Base-by-base conservation (phyloP, 345 rosid species). In the Bruguiera parviflora region DNA sequence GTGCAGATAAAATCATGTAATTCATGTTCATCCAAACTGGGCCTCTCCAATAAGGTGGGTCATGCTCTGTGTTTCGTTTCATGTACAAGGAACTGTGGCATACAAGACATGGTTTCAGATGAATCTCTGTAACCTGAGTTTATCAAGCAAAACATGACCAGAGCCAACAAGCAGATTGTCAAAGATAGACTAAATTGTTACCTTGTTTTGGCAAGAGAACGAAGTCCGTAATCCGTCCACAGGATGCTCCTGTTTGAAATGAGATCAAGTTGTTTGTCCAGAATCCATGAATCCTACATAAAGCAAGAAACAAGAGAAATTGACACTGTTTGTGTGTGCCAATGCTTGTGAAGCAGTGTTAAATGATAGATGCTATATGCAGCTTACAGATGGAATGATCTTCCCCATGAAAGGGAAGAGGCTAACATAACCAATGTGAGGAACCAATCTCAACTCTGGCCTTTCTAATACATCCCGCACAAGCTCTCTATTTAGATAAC, bases 11-110 rank as follows among this genome's bases (percentile, higher is more conserved):
- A 70, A 89, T 86, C 91, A 88, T 70, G 82, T 90, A 95, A 75
- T 92, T 95, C 86, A 95, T 76, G 84, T 92, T 95, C 88, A 90
- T 86, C 96, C 97, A 92, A 73, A 90, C 82, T 19, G 96, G 90
- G 63, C 97, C 96, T 80, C 97, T 88, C 99, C 99, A 95, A 65
- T 95, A 95, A 6, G 97, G 97, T 65, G 97, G 86, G 49, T 95
- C 91, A 25, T 88, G 92, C 79, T 95, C 89, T 9, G 92, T 85
- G 77, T 92, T 95, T 78, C 84, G 88, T 79, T 87, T 87, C 97
- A 92, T 95, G 86, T 92, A 90, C 78, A 92, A 28, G 63, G 96
- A 85, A 77, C 96, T 95, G 79, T 39, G 37, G 35, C 74, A 75
- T 29, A 53, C 27, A 75, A 56, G 22, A 27, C 46, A 18, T 63